Base-by-base conservation (phyloP, 306 rosid genomes). In the Luffa aegyptiaca region DNA sequence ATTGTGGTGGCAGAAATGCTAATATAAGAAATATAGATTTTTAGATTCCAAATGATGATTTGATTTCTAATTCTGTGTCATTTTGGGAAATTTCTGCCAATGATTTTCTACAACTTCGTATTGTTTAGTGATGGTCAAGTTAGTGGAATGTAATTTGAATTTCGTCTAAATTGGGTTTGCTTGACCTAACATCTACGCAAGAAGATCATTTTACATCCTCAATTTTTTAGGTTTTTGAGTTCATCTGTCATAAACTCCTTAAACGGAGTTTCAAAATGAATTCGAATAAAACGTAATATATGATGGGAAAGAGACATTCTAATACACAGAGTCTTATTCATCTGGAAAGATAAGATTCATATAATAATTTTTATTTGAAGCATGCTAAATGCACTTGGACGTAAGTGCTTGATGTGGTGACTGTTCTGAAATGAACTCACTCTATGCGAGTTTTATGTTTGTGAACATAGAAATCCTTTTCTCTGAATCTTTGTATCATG, bases 201-300 rank as follows among this genome's bases (percentile, higher is more conserved):
- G 58, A 7, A 46, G 13, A 13, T 72, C 14, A 72, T 48, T 69
- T 31, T 21, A 45, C 21, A 2, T 46, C 42, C 13, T 16, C 78
- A 51, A 73, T 2, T 73, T 72, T 72, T 44, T 26, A 72, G 31
- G 44, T 33, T 73, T 72, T 73, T 73, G 44, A 73, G 78, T 49
- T 72, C 57, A 45, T 21, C 6, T 12, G 42, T 72, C 26, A 12
- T 73, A 49, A 44, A 33, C 31, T 8, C 14, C 57, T 73, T 16
- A 46, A 14, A 17, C 14, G 78, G 78, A 31, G 8, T 73, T 73
- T 73, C 31, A 3, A 12, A 20, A 6, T 46, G 12, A 21, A 6
- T 46, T 20, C 20, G 3, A 5, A 7, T 13, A 52, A 51, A 66
- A 49, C 16, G 45, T 49, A 7, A 48, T 12, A 46, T 26, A 48